Percentiles rank a stretch among this genome's conserved stretches.
These are phyloP conservation scores for Chrysoporthe austroafricana DNA, from an alignment of 2,329 filamentous ascomycete genomes.

Conservation along the genomic window DNA sequence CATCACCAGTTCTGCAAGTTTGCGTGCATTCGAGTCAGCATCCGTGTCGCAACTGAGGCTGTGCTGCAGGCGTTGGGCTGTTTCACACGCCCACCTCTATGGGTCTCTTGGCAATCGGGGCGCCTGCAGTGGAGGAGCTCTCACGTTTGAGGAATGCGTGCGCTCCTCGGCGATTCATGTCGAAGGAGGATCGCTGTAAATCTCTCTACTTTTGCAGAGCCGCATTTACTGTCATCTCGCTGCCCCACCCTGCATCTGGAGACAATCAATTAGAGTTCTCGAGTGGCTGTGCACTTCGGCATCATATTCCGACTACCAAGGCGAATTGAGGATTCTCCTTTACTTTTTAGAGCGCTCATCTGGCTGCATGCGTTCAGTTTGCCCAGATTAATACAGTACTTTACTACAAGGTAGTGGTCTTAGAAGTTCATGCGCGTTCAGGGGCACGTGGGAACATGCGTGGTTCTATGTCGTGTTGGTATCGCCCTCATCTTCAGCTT, in stretches of 20 bases:
- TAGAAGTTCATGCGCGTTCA: too few species aligned
- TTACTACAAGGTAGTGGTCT: too few species aligned
- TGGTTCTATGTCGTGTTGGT: too few species aligned
- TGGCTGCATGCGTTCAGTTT: too few species aligned
- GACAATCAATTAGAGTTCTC: background rate
- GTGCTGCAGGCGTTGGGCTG: conserved; percentile 8
- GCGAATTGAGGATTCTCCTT: background rate
- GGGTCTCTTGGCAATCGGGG: background rate
- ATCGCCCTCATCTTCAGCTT: too few species aligned
- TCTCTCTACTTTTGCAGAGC: background rate
- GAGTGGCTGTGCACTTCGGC: background rate
- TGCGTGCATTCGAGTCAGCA: conserved; percentile 5
- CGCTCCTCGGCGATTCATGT: background rate
- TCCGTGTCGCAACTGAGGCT: conserved; percentile 5
- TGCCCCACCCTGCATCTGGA: background rate
- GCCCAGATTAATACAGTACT: too few species aligned
- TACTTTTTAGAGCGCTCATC: background rate
- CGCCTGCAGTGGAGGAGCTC: background rate
- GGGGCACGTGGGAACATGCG: too few species aligned
- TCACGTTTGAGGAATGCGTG: background rate
- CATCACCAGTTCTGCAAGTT: too few species aligned
- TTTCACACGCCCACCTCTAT: background rate
- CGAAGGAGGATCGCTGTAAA: background rate
- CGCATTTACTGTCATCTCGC: background rate
- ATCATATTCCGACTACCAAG: background rate